These are phyloP conservation scores for Chlorophyllum brunneum DNA, from an alignment of 768 basidiomycete genomes.

Conservation along the genomic window DNA sequence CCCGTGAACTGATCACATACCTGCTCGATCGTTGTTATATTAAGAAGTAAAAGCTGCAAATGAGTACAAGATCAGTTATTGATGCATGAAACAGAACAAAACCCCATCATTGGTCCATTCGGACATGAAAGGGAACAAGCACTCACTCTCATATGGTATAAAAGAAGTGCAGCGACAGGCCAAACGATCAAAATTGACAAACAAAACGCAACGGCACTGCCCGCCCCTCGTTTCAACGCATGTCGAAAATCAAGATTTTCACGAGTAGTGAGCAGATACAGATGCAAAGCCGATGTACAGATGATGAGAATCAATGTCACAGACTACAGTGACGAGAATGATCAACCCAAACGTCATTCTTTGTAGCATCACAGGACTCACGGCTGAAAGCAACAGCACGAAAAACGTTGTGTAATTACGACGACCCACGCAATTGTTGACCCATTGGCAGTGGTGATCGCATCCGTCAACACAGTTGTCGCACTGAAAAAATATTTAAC, in stretches of 20 bases:
- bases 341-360: conserved; percentile 2
- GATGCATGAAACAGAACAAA: no score
- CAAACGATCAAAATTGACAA: conserved; percentile 72
- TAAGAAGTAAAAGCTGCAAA: conserved; percentile 69
- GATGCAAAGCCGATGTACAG: conserved; percentile 78
- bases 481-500: conserved; percentile 47
- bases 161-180: conserved; percentile 76
- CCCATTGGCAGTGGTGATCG: conserved; percentile 88
- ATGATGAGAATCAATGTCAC: conserved; percentile 72
- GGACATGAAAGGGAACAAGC: conserved; percentile 1
- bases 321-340: conserved; percentile 43
- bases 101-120: conserved; percentile 5
- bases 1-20: conserved; percentile 35
- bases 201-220: conserved; percentile 79
- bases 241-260: conserved; percentile 43
- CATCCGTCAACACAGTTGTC: conserved; percentile 97
- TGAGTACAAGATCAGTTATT: conserved; percentile 6
- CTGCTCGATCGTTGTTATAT: conserved; percentile 96
- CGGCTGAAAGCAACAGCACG: conserved; percentile 70
- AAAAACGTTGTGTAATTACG: conserved; percentile 96
- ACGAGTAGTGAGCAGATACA: conserved; percentile 60
- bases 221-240: conserved; percentile 52
- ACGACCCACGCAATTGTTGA: conserved; percentile 94
- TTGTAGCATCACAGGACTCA: no score
- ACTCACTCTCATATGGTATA: conserved; percentile 84